Base-by-base conservation (phyloP, 306 rosid genomes). In the Quercus mongolica region DNA sequence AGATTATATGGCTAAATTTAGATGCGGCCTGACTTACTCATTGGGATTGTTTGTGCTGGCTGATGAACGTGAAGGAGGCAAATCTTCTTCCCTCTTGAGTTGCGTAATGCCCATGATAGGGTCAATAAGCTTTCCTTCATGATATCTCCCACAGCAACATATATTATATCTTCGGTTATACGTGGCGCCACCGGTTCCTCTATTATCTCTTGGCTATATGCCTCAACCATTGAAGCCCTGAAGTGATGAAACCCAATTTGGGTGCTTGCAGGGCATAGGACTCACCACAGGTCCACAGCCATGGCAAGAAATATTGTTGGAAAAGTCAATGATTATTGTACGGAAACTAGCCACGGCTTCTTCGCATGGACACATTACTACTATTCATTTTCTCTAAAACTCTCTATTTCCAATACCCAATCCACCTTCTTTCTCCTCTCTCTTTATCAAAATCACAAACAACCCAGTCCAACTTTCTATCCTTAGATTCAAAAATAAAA, bases 21-120 rank as follows among this genome's bases (percentile, higher is more conserved):
- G 11, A 10, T 44, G 51, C 51, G 14, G 51, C 3, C 13, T 44
- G 51, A 44, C 97, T 92, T 87, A 91, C 99, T 68, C 26, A 82
- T 14, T 58, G 96, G 98, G 56, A 93, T 91, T 86, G 56, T 87
- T 51, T 85, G 71, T 4, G 98, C 83, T 25, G 98, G 97, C 28
- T 84, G 88, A 58, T 84, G 94, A 67, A 95, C 86, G 59, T 92
- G 90, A 63, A 90, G 78, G 52, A 95, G 73, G 81, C 92, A 85
- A 74, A 95, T 87, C 71, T 75, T 90, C 85, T 82, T 91, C 76
- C 96, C 95, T 56, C 94, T 87, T 15, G 96, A 92, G 63, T 92
- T 90, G n/a, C 86, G 94, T 20, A 92, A 68, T 1, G 93, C 97
- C 96, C 96, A 93, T 26, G 79, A 20, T 74, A 95, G 79, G 81